Base-by-base conservation (phyloP, 225 moss, liverwort and hornwort genomes). In the Antitrichia curtipendula region DNA sequence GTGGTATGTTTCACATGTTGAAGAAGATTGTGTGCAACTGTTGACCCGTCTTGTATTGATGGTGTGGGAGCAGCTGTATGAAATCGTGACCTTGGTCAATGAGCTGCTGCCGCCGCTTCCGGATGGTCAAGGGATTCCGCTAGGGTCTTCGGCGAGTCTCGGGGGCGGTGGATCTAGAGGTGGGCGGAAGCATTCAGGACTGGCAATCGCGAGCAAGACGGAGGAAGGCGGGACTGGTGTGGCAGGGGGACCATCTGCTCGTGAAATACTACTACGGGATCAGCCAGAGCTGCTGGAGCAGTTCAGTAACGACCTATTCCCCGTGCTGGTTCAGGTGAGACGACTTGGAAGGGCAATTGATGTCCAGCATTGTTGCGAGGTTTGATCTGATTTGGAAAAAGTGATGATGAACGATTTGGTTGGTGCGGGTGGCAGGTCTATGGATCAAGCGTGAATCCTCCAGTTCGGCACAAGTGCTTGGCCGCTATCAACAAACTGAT, bases 371-470 rank as follows among this genome's bases (percentile, higher is more conserved):
- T 84, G 86, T 84, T 63, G 41, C 56, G 80, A 69, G 90, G 22
- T 15, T 79, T 74, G 66, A 59, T 28, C 16, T 84, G 70, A 23
- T 76, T 23, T 70, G 64, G 69, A 83, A 32, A 14, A 40, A 68
- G 34, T 47, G 65, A 31, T 22, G 63, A 77, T 65, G 50, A 25
- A 87, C 43, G 82, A 87, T 49, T 59, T 88, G 38, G 75, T 86
- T 88, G 71, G 78, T 76, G 34, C 53, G 83, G 82, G 58, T 71
- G 75, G 78, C 93, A 99, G 99, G 99, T 97, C 52, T 97, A 99
- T 93, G 99, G 99, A 59, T 99, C 97, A 61, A 99, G 99, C 87
- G 99, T 99, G 77, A 99, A 97, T 93, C 97, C 99, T 88, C 95
- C 96, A 45, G 97, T 99, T 56, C 95, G 97, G 77, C 96, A 99